Evolutionary conservation across 768 basidiomycete species (phyloP), one percentile per base, ranked within the genome.

Genomic region (Cytidiella melzeri): DNA sequence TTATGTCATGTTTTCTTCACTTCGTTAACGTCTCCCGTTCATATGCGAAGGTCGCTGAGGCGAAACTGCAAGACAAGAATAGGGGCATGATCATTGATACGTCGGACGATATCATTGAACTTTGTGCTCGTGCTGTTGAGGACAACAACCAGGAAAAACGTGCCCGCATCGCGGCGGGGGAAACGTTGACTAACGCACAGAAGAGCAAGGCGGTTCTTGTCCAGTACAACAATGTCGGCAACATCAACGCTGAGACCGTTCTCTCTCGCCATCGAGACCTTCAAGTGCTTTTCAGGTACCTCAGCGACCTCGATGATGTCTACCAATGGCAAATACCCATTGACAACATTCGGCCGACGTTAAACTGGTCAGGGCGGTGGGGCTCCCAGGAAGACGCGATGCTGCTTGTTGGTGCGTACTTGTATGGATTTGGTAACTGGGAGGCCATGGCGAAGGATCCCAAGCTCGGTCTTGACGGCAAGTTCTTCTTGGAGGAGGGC

Each of bases 321-420:
- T 86, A 88, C 68, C 75, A 77, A 49, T 99, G 95, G 92, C 60
- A 69, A 20, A 84, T 98, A 42, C 96, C 96, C 3, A 81, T 91
- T 50, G 95, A 97, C 36, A 90, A 87, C 64, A 87, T 98, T 57
- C 85, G 95, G 48, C 89, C 92, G 27, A 95, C 92, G 1, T 79
- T 92, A 45, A 93, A 93, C 62, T 98, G 96, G 95, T 92, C 90
- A 34, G 92, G 94, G 50, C 84, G 91, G 41, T 99, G 96, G 96
- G 84, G 82, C 15, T 80, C 86, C 26, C 80, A 83, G 53, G 93
- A 98, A 57, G 96, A 99, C 65, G 84, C 94, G 3, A 90, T 93
- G 82, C 75, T 99, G 15, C 79, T 99, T 30, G 85, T 97, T 41
- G 96, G 96, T 28, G 92, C 96, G 9, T 97, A 77, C 73, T 61